Base-by-base conservation (phyloP, 2,329 filamentous ascomycete species). In the Rhynchosporium secalis region DNA sequence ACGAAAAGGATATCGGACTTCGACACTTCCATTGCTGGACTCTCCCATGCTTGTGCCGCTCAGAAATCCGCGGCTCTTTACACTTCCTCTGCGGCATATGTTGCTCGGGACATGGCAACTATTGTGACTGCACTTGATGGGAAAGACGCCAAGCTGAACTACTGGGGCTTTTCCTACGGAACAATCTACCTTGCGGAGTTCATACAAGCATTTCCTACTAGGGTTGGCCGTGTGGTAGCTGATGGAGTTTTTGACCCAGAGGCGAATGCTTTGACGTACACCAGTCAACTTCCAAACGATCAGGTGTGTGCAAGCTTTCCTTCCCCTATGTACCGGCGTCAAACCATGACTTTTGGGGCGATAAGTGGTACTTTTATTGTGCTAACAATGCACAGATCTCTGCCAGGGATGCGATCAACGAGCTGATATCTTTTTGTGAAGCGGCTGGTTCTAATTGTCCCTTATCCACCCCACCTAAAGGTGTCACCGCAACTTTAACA, bases 161-260 rank as follows among this genome's bases (percentile, higher is more conserved):
- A 60, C 40, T 77, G 79, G 72, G 79, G 80, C 0, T 76, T 81
- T 48, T 81, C 79, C 2, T 83, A 83, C 61, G 78, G 78, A 4
- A 78, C 75, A 1, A 68, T 76, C n/a, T 71, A 78, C 12, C 76
- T 76, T 1, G 75, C 75, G 45, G 76, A 74, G 1, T 78, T 79
- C 57, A 76, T 76, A 8, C 75, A 74, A 3, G 72, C 77, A 71
- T 78, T 75, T 60, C 78, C 78, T 2, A 68, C 66, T 1, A 70
- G 74, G 15, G 70, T 80, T 10, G 77, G 76, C 0, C 74, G 78
- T 8, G 65, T 80, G 38, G 69, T 80, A 1, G 56, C 48, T 10
- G 67, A 69, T 41, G 67, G 67, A n/a, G 62, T 66, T 15, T 41
- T 68, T 31, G 68, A 72, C 54, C 68, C 72, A 31, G 68, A 71